Evolutionary conservation across 306 rosid species (phyloP).

Genomic region (Amphicarpaea edgeworthii): DNA sequence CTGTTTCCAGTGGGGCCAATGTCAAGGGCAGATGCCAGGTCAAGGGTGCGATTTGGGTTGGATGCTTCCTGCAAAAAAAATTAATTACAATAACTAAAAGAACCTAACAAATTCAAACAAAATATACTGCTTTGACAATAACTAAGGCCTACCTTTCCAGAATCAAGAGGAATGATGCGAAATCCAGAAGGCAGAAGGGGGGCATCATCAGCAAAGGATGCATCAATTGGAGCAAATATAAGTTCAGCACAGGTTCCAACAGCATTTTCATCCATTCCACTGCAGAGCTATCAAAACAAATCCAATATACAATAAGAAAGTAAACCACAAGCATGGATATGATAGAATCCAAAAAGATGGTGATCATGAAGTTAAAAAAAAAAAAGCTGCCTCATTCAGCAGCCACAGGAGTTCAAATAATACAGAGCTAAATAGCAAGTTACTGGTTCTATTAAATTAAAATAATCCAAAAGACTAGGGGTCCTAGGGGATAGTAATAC

Average conservation of each 20-base stretch:
- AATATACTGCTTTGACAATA: conserved; percentile 8
- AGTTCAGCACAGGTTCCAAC: conserved; percentile 97
- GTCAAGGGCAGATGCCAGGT: conserved; percentile 98
- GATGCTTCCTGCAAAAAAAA: conserved; percentile 80
- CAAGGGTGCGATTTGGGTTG: conserved; percentile 98
- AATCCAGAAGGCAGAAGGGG: conserved; percentile 98
- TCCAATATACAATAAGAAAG: conserved; percentile 39
- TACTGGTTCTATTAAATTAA: background rate
- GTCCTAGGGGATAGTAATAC: background rate
- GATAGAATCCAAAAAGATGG: background rate
- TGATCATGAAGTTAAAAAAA: background rate
- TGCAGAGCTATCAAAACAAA: conserved; percentile 75
- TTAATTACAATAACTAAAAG: conserved; percentile 17
- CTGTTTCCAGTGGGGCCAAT: conserved; percentile 84
- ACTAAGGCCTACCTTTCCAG: conserved; percentile 79
- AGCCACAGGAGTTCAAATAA: no score
- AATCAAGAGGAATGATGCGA: conserved; percentile 96
- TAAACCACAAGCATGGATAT: background rate
- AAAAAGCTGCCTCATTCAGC: background rate
- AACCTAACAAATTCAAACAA: conserved; percentile 6
- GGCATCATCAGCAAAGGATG: conserved; percentile 99
- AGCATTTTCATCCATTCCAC: conserved; percentile 99
- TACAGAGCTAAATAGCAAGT: no score
- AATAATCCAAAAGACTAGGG: background rate
- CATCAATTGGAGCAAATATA: conserved; percentile 98